Conservation (phyloP, 192 early-diverging fungal genomes). For the Backusella australiensis region DNA sequence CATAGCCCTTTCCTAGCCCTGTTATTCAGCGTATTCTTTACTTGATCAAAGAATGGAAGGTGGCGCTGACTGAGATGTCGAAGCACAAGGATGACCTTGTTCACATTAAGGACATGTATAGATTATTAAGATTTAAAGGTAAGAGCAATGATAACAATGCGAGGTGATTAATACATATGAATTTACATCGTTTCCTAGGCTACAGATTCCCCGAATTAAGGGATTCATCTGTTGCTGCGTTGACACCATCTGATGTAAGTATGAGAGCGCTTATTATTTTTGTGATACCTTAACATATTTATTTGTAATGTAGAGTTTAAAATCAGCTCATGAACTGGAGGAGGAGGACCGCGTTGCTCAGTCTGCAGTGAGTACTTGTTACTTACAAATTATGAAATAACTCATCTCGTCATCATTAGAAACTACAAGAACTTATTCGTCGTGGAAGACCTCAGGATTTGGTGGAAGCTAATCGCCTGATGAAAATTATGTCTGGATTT, state of each 20-base stretch:
- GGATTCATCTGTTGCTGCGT: slow-evolving; percentile 55
- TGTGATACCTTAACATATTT: slow-evolving; percentile 7
- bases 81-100: slow-evolving; percentile 91
- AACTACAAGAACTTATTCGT: slow-evolving; percentile 95
- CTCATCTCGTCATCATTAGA: slow-evolving; percentile 38
- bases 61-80: slow-evolving; percentile 81
- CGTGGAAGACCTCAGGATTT: slow-evolving; percentile 91
- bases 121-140: slow-evolving; percentile 87
- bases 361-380: slow-evolving; percentile 60
- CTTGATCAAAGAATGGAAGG: slow-evolving; percentile 93
- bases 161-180: not conserved
- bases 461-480: slow-evolving; percentile 92
- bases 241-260: slow-evolving; percentile 49
- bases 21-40: slow-evolving; percentile 87
- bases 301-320: slow-evolving; percentile 60
- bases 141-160: not conserved
- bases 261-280: not conserved
- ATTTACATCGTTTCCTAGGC: slow-evolving; percentile 32
- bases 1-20: slow-evolving; percentile 46
- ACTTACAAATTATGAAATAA: not conserved
- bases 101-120: slow-evolving; percentile 95
- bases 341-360: slow-evolving; percentile 86
- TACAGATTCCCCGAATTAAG: slow-evolving; percentile 73
- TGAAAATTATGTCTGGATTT: slow-evolving; percentile 98
- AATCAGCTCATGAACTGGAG: slow-evolving; percentile 90